Evolutionary conservation across 306 rosid species (phyloP).

Genomic region (Oxytropis ochrocephala): DNA sequence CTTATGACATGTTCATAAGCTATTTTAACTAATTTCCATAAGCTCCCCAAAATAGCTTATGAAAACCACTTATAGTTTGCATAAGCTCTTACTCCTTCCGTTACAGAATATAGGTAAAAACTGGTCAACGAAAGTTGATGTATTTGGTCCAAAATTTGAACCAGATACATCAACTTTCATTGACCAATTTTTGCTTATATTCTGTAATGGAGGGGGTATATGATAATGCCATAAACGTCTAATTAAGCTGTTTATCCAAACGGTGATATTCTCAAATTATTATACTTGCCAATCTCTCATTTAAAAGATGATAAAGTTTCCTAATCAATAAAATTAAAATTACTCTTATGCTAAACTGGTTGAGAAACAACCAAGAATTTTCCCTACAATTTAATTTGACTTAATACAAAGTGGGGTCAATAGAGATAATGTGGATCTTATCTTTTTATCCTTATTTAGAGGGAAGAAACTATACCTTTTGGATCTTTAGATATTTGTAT

Average conservation of each 20-base stretch:
- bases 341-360: background rate
- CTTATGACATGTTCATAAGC: too few relatives aligned
- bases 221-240: background rate
- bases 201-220: too few relatives aligned
- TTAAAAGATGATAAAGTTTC: background rate
- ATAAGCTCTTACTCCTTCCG: too few relatives aligned
- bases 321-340: background rate
- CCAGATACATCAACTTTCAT: too few relatives aligned
- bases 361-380: background rate
- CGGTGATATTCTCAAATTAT: background rate
- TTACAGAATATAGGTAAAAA: too few relatives aligned
- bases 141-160: too few relatives aligned
- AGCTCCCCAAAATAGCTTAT: too few relatives aligned
- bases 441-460: background rate
- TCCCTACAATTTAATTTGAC: background rate
- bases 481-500: slow-evolving; percentile 43
- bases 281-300: too few relatives aligned
- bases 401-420: background rate
- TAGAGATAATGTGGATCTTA: background rate
- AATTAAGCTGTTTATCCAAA: background rate
- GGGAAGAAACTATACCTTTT: slow-evolving; percentile 44
- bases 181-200: too few relatives aligned
- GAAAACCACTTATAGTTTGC: too few relatives aligned
- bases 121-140: too few relatives aligned
- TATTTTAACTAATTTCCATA: too few relatives aligned